A percentile compares a stretch with the other conserved stretches of the same genome.
These are phyloP conservation scores for Casuarina cunninghamiana DNA, from an alignment of 306 rosid genomes.

Conservation along the genomic window DNA sequence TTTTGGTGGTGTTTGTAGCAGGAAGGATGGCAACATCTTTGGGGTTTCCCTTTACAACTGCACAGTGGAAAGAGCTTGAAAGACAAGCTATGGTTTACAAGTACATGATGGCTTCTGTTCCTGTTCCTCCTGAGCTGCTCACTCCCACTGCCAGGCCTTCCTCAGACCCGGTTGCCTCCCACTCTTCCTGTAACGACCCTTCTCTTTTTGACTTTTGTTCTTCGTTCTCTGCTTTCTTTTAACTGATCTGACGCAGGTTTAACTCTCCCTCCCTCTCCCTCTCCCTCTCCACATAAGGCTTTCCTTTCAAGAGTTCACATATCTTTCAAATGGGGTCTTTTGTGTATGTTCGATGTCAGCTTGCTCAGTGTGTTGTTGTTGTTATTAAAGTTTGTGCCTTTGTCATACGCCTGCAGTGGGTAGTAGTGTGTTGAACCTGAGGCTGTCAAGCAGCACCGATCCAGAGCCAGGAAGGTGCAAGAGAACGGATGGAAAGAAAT, in stretches of 20 bases:
- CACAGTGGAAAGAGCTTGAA: slow-evolving; percentile 81
- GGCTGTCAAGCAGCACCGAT: slow-evolving; percentile 52
- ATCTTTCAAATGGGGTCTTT: slow-evolving; percentile 22
- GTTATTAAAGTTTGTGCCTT: slow-evolving; percentile 16
- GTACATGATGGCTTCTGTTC: slow-evolving; percentile 75
- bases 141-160: slow-evolving; percentile 14
- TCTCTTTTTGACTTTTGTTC: background rate
- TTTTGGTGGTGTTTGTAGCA: slow-evolving; percentile 29
- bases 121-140: slow-evolving; percentile 72
- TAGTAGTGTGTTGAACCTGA: slow-evolving; percentile 47
- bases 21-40: slow-evolving; percentile 55
- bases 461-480: slow-evolving; percentile 74
- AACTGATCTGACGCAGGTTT: slow-evolving; percentile 3
- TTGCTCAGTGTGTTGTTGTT: background rate
- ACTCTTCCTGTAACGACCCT: slow-evolving; percentile 35
- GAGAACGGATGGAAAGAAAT: slow-evolving; percentile 87
- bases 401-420: slow-evolving; percentile 35
- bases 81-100: slow-evolving; percentile 88
- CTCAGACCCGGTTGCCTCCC: slow-evolving; percentile 27
- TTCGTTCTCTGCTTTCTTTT: slow-evolving; percentile 1
- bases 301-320: background rate
- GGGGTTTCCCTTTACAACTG: slow-evolving; percentile 70
- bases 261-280: background rate
- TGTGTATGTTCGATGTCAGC: slow-evolving; percentile 3
- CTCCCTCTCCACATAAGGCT: background rate